Base-by-base conservation (phyloP, 2,329 filamentous ascomycete genomes). In the Monascus ruber region DNA sequence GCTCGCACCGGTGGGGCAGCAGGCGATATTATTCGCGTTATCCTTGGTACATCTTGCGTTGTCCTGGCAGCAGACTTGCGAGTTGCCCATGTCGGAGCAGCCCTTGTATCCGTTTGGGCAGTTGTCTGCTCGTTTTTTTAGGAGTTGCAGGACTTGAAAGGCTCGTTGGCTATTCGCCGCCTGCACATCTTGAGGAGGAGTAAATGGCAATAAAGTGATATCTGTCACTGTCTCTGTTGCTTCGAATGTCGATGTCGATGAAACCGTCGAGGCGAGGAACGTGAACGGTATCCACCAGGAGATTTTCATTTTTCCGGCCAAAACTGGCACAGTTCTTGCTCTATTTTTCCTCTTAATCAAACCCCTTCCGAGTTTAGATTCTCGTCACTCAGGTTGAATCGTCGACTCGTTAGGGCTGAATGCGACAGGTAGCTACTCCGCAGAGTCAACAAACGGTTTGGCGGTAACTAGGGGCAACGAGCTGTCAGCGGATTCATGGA, bases 21-120 rank as follows among this genome's bases (percentile, higher is more conserved):
- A 81, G 24, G 76, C 77, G 39, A 79, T 70, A 44, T 77, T 66
- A 39, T 74, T 68, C 31, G 68, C 71, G 32, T 59, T 58, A 56
- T 81, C 77, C 37, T 68, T 65, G 33, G 71, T 68, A 60, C 77
- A 81, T 41, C 68, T 63, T 24, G 73, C 68, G 36, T 63, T 65
- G 32, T 62, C 58, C 28, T 61, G 62, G 56, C 77, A 81, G 64
- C 77, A 81, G 39, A 75, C 65, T 31, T 65, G 65, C 2, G 71
- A 59, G 4, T 71, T 70, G 38, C 70, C 71, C 31, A 76, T 55
- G 42, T 66, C 64, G 27, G 62, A 60, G 58, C 77, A 80, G 33
- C 64, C 60, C 41, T 62, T 67, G 60, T 74, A 76, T 41, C 65
- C 66, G 17, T 52, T 59, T 5, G 72, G 72, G 55, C 77, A 80